Base-by-base conservation (phyloP, 176 grass and related monocot genomes). In the Ananas comosus region DNA sequence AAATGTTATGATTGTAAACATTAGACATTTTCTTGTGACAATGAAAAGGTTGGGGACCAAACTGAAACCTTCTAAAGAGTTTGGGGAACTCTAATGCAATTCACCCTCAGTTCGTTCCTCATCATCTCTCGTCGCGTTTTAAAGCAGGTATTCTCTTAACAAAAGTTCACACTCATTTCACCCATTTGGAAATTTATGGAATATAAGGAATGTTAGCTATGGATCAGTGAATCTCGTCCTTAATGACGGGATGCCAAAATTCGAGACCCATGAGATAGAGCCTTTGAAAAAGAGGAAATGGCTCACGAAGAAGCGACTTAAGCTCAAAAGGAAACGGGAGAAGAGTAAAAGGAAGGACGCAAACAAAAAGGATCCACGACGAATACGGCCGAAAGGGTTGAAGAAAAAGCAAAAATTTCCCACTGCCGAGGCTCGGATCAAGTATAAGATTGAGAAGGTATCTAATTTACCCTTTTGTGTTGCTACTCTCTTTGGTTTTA, bases 361-460 rank as follows among this genome's bases (percentile, higher is more conserved):
- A 16, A 97, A 90, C 72, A 97, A 81, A 85, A 92, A 92, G 58
- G 86, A 97, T 74, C 93, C 93, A 50, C 71, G 84, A 0, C 70
- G 82, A 59, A 87, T 97, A 61, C 82, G 80, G 58, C 93, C 86
- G 12, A 97, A 97, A 58, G 93, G 86, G 10, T 87, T 85, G 78
- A 96, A 90, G 63, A 78, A 78, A 57, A 97, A 92, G 72, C 81
- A 85, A 42, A 83, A 87, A 73, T 97, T 92, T 70, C 86, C 89
- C 70, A 92, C 89, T 13, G 74, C 86, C 59, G 89, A 86, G 64
- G 84, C 84, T 68, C 77, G 82, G 29, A 83, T 92, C 49, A 87
- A 92, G 74, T 87, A 92, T 80, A 97, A 97, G 79, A 91, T 97
- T 13, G 84, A 97, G 72, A 97, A 86, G 89, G 93, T 97, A 75